phyloP scores from a whole-genome alignment of 1,284 basidiomycete genomes.

The Ganoderma boninense region DNA sequence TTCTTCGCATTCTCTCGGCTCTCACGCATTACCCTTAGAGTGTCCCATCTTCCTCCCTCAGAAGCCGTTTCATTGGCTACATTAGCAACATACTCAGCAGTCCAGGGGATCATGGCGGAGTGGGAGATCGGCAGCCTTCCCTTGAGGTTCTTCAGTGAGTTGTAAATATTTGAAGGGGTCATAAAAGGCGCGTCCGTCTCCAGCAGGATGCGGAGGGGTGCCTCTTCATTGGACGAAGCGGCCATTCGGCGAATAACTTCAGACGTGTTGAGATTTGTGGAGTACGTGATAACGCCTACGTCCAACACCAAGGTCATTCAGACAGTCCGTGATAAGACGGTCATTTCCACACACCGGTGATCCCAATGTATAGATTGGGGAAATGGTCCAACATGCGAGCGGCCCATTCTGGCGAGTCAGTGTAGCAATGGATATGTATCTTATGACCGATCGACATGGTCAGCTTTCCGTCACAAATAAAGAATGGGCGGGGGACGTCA shows the following conservation, averaged over 20 bases:
- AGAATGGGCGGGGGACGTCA: neutral
- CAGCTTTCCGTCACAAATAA: neutral
- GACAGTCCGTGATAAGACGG: neutral
- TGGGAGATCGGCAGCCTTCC: conserved; percentile 75
- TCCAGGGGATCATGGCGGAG: conserved; percentile 85
- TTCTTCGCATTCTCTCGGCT: conserved; percentile 69
- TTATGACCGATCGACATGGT: conserved; percentile 36
- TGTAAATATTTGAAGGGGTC: conserved; percentile 79
- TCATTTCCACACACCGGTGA: conserved; percentile 60
- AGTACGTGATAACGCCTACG: conserved; percentile 79
- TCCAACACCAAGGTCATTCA: neutral
- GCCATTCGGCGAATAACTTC: conserved; percentile 63
- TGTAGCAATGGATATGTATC: conserved; percentile 87
- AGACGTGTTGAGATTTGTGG: conserved; percentile 74
- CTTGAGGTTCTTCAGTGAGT: conserved; percentile 58
- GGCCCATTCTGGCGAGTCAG: conserved; percentile 78
- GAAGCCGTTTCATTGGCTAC: conserved; percentile 49
- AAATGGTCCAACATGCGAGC: conserved; percentile 76
- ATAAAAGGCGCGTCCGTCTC: conserved; percentile 89
- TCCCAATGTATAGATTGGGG: conserved; percentile 81
- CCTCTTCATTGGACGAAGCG: conserved; percentile 28
- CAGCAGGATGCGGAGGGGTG: conserved; percentile 67
- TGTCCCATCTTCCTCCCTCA: conserved; percentile 51
- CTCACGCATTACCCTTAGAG: conserved; percentile 65
- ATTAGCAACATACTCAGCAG: conserved; percentile 74